Conservation (phyloP, 2,329 filamentous ascomycete species). For the Aspergillus sp. region DNA sequence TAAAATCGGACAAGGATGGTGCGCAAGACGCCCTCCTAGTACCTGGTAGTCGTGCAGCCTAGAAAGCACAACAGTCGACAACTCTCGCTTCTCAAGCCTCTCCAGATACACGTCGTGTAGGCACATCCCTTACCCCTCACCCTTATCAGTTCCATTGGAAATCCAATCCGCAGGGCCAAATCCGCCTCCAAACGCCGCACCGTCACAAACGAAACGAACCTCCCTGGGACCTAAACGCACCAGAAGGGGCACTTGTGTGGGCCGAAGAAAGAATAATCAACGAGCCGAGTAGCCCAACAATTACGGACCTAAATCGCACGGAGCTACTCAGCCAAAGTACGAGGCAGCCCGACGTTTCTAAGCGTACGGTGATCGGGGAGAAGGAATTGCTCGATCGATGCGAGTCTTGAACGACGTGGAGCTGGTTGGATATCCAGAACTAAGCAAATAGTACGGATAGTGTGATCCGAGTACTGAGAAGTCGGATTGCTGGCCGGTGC, state of each 20-base stretch:
- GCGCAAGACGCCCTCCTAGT: neutral
- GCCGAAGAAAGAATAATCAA: conserved; percentile 4
- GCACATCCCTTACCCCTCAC: neutral
- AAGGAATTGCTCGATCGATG: neutral
- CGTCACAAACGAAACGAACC: neutral
- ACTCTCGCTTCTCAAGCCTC: neutral
- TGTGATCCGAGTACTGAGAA: too few species aligned
- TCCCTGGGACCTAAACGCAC: too few species aligned
- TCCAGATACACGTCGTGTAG: neutral
- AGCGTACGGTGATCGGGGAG: too few species aligned
- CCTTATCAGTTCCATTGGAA: neutral
- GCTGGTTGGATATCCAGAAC: neutral
- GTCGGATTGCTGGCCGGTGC: too few species aligned
- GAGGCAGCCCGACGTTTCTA: neutral
- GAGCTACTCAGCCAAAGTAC: neutral
- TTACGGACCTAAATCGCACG: neutral
- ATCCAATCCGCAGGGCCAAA: neutral
- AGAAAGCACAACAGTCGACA: too few species aligned
- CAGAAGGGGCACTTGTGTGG: neutral
- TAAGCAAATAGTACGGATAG: too few species aligned
- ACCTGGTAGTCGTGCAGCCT: too few species aligned
- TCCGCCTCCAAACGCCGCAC: neutral
- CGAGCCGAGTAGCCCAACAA: neutral
- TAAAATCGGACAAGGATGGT: neutral
- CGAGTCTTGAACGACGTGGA: neutral